A percentile compares a stretch with the other conserved stretches of the same genome.
Evolutionary conservation across 768 basidiomycete genomes (phyloP).

Genomic region (Xerocomellus intermedius): DNA sequence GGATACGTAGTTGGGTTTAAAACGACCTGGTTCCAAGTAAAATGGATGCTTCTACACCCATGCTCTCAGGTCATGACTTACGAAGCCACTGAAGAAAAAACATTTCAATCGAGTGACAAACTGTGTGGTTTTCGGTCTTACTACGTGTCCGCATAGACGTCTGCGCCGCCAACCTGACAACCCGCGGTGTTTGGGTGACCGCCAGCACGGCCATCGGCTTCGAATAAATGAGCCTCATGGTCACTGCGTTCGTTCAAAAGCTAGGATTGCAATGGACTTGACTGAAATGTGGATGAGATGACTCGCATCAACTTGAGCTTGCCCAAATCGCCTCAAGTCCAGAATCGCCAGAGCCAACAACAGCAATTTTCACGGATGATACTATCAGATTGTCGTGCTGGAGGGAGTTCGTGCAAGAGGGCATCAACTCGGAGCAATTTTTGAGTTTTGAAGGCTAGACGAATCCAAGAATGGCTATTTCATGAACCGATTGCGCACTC

Average conservation of each 20-base stretch:
- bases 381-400: background rate
- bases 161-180: slow-evolving; percentile 49
- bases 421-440: background rate
- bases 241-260: slow-evolving; percentile 71
- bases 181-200: no score
- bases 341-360: slow-evolving; percentile 76
- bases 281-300: background rate
- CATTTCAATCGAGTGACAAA: background rate
- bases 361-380: slow-evolving; percentile 48
- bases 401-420: background rate
- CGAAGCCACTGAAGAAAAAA: slow-evolving; percentile 49
- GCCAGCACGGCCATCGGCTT: slow-evolving; percentile 63
- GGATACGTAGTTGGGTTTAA: slow-evolving; percentile 77
- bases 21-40: slow-evolving; percentile 51
- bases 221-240: slow-evolving; percentile 74
- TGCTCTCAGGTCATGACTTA: slow-evolving; percentile 26
- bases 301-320: slow-evolving; percentile 32
- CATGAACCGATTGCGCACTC: background rate
- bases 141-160: slow-evolving; percentile 82
- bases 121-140: slow-evolving; percentile 37
- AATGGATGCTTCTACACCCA: background rate
- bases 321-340: slow-evolving; percentile 80
- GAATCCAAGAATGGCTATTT: background rate
- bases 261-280: slow-evolving; percentile 29
- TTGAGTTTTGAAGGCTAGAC: background rate